phyloP scores from a whole-genome alignment of 2,329 filamentous ascomycete genomes.

The Fulvia fulva region DNA sequence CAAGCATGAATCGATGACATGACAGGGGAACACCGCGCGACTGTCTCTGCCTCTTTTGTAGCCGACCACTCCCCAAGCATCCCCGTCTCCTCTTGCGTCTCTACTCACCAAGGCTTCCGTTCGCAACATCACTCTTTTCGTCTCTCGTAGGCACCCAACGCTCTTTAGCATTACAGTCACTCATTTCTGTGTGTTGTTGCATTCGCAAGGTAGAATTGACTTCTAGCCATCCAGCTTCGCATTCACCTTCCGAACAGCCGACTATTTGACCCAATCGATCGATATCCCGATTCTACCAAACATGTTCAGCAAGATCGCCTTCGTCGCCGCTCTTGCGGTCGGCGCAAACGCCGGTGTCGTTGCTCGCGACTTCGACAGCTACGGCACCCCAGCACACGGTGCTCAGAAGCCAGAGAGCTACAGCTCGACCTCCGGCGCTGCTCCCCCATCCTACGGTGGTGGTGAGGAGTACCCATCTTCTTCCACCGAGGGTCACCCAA shows the following conservation, averaged over 20 bases:
- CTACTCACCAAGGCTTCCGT: slow-evolving; percentile 22
- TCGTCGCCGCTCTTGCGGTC: slow-evolving; percentile 29
- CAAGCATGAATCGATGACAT: slow-evolving; percentile 15
- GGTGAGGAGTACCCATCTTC: no score
- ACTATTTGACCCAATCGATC: slow-evolving; percentile 13
- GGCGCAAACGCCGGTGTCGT: slow-evolving; percentile 21
- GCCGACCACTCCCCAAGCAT: slow-evolving; percentile 2
- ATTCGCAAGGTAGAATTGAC: slow-evolving; percentile 24
- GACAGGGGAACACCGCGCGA: slow-evolving; percentile 10
- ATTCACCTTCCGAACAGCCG: slow-evolving; percentile 9
- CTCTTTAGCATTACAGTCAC: slow-evolving; percentile 32
- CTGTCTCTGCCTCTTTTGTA: slow-evolving; percentile 7
- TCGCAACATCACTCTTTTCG: slow-evolving; percentile 26
- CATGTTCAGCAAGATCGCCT: slow-evolving; percentile 30
- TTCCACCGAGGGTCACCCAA: not conserved
- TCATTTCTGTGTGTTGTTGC: slow-evolving; percentile 28
- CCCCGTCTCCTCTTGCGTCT: slow-evolving; percentile 10
- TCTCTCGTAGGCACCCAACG: slow-evolving; percentile 32
- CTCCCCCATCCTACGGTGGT: slow-evolving; percentile 5
- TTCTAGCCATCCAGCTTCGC: slow-evolving; percentile 13
- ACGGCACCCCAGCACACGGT: slow-evolving; percentile 17
- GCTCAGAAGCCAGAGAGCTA: slow-evolving; percentile 3
- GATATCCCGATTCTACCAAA: slow-evolving; percentile 10
- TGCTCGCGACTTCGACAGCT: slow-evolving; percentile 11
- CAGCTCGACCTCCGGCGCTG: slow-evolving; percentile 9